These are phyloP conservation scores for Capsicum rhomboideum DNA, from an alignment of 257 asterid genomes.

Conservation along the genomic window DNA sequence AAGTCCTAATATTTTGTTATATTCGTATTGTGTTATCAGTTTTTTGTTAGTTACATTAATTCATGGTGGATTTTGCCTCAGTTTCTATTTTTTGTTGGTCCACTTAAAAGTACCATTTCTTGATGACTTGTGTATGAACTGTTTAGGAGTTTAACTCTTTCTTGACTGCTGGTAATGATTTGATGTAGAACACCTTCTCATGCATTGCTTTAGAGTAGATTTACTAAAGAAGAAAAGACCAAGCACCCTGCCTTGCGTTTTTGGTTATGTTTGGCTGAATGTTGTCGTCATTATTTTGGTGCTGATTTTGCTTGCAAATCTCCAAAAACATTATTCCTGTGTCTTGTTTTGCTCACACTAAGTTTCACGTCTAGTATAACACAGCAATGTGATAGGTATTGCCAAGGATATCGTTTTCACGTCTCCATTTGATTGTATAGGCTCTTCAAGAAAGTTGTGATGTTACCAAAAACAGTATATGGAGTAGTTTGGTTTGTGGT, in stretches of 20 bases:
- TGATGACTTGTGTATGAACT: not conserved
- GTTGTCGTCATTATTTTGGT: not conserved
- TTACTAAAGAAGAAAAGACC: not conserved
- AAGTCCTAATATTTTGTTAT: not conserved
- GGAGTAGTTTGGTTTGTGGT: not conserved
- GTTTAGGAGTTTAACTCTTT: not conserved
- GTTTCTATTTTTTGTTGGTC: not conserved
- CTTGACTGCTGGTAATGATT: not conserved
- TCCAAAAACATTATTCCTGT: not conserved
- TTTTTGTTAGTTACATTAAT: not conserved
- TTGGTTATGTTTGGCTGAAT: not conserved
- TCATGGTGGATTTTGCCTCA: not conserved
- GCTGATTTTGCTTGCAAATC: not conserved
- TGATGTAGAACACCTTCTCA: not conserved
- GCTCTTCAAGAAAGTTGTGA: not conserved
- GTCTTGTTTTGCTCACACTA: not conserved
- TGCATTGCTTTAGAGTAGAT: not conserved
- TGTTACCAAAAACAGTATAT: not conserved
- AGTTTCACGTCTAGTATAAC: not conserved
- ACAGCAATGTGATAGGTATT: not conserved
- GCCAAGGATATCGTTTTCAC: not conserved
- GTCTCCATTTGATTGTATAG: not conserved
- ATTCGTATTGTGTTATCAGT: not conserved
- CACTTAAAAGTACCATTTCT: not conserved
- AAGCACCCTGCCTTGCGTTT: not conserved